phyloP scores from a whole-genome alignment of 2,329 filamentous ascomycete species.

The Mycosphaerelloides madeirae region DNA sequence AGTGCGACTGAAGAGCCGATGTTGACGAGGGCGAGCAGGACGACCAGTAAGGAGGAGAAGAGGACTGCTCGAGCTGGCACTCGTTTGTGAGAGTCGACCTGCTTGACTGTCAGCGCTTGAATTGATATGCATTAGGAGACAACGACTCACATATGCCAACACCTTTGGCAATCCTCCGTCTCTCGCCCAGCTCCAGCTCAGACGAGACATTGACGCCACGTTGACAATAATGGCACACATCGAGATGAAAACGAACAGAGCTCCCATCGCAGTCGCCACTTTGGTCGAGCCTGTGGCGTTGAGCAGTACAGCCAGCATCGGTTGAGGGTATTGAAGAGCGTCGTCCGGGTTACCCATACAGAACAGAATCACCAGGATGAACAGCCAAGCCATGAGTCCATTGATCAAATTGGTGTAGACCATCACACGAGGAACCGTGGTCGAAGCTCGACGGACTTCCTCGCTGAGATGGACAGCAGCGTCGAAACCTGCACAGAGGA shows the following conservation, averaged over 20 bases:
- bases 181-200: slow-evolving; percentile 26
- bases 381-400: slow-evolving; percentile 20
- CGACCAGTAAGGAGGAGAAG: slow-evolving; percentile 20
- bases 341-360: slow-evolving; percentile 19
- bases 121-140: neutral
- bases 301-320: slow-evolving; percentile 20
- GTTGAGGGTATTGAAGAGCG: slow-evolving; percentile 15
- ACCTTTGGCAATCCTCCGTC: slow-evolving; percentile 23
- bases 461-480: slow-evolving; percentile 20
- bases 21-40: slow-evolving; percentile 21
- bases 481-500: slow-evolving; percentile 14
- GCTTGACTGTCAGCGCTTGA: neutral
- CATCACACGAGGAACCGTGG: slow-evolving; percentile 22
- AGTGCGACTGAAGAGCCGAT: slow-evolving; percentile 20
- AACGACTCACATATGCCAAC: slow-evolving; percentile 20
- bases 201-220: slow-evolving; percentile 23
- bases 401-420: slow-evolving; percentile 22
- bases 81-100: slow-evolving; percentile 16
- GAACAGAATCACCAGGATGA: slow-evolving; percentile 20
- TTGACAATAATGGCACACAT: slow-evolving; percentile 12
- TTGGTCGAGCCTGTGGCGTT: slow-evolving; percentile 19
- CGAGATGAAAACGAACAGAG: slow-evolving; percentile 9
- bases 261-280: slow-evolving; percentile 19
- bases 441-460: slow-evolving; percentile 19
- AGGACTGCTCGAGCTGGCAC: slow-evolving; percentile 22